These are phyloP conservation scores for Globisporangium takayamanum DNA, from an alignment of 352 stramenopile genomes.

Conservation along the genomic window DNA sequence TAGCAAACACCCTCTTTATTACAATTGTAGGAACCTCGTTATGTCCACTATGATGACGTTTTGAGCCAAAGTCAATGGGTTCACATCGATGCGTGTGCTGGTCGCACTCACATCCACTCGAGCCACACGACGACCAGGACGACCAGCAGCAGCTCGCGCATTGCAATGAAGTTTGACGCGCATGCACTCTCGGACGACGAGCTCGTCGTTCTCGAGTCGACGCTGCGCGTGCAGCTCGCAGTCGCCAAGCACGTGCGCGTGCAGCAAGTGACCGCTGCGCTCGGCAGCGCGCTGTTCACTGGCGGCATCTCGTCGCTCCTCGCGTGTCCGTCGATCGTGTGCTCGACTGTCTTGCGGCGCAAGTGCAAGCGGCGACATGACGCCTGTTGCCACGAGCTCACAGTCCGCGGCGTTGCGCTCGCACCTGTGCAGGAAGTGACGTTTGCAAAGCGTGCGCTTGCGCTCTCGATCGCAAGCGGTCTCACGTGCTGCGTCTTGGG, in stretches of 20 bases:
- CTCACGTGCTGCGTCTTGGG: constrained; percentile 21
- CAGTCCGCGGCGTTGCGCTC: constrained; percentile 6
- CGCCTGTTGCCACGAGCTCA: constrained; percentile 13
- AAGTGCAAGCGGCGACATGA: constrained; percentile 18
- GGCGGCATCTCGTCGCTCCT: constrained; percentile 17
- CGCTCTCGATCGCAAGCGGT: constrained; percentile 17
- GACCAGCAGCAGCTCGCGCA: background rate
- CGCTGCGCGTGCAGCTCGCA: constrained; percentile 24
- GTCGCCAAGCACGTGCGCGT: constrained; percentile 18
- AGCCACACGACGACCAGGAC: background rate
- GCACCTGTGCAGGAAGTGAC: constrained; percentile 12
- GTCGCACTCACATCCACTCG: no score
- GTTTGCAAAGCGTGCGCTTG: constrained; percentile 19
- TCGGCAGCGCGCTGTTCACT: constrained; percentile 15
- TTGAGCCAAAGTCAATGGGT: background rate
- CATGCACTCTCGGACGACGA: constrained; percentile 13
- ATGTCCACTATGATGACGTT: background rate
- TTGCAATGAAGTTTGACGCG: constrained; percentile 13
- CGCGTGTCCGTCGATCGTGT: constrained; percentile 16
- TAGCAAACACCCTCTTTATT: no score
- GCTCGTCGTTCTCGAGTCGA: constrained; percentile 23
- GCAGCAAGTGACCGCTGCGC: constrained; percentile 14
- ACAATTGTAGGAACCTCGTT: no score
- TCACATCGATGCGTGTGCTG: background rate
- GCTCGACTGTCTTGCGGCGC: constrained; percentile 16